A percentile compares a stretch with the other conserved stretches of the same genome.
These are phyloP conservation scores for Pythium apleroticum DNA, from an alignment of 352 stramenopile species.

Conservation along the genomic window DNA sequence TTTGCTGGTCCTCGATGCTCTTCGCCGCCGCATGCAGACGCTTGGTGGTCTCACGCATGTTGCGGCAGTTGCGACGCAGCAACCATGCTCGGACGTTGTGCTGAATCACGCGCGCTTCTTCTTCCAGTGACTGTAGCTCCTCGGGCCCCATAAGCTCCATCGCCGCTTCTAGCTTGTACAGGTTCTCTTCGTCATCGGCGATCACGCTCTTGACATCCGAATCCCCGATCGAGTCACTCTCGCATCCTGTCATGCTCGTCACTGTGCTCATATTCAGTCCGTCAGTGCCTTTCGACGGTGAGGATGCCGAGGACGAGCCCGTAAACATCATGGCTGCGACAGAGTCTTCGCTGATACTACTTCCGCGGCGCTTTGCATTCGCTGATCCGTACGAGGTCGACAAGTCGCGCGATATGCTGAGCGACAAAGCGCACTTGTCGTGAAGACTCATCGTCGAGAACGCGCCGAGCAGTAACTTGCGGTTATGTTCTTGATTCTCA, in stretches of 20 bases:
- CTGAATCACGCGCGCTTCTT: conserved; percentile 86
- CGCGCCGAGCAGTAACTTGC: conserved; percentile 76
- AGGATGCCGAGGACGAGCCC: conserved; percentile 22
- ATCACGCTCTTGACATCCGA: conserved; percentile 85
- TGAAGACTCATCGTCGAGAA: conserved; percentile 90
- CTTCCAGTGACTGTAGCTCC: conserved; percentile 81
- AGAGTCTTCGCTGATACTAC: conserved; percentile 57
- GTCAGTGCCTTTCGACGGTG: conserved; percentile 17
- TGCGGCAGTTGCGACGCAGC: conserved; percentile 85
- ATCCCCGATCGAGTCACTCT: conserved; percentile 52
- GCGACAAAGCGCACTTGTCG: conserved; percentile 82
- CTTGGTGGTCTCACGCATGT: conserved; percentile 87
- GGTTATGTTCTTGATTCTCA: conserved; percentile 82
- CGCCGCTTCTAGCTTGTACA: conserved; percentile 73
- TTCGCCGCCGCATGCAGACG: conserved; percentile 71
- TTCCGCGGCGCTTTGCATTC: conserved; percentile 45
- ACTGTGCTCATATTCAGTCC: conserved; percentile 3
- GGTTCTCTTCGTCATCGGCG: conserved; percentile 69
- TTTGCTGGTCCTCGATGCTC: conserved; percentile 61
- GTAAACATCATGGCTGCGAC: conserved; percentile 10
- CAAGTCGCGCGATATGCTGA: conserved; percentile 74
- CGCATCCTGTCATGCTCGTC: conserved; percentile 15
- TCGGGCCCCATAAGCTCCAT: conserved; percentile 88
- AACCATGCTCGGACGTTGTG: conserved; percentile 87
- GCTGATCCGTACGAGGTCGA: conserved; percentile 15